Conservation (phyloP, 2,329 filamentous ascomycete genomes). For the Diaporthe sp. region DNA sequence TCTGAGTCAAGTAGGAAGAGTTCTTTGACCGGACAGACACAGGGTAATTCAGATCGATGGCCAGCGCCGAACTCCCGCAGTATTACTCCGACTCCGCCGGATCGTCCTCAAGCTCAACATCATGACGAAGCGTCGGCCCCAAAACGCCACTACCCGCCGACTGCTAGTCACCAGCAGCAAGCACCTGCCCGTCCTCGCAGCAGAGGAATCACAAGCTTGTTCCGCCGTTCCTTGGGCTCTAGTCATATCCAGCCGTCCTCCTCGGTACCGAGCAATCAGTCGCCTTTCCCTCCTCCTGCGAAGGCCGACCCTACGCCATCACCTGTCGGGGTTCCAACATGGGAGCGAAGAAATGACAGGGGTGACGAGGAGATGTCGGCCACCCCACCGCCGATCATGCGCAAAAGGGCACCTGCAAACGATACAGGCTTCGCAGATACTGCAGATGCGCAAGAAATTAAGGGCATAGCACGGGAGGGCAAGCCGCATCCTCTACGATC, state of each 20-base stretch:
- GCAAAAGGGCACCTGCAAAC: slow-evolving; percentile 21
- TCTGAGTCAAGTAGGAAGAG: slow-evolving; percentile 41
- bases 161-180: slow-evolving; percentile 49
- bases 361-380: slow-evolving; percentile 36
- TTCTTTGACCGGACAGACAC: slow-evolving; percentile 22
- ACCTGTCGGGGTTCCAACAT: slow-evolving; percentile 32
- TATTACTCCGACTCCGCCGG: slow-evolving; percentile 40
- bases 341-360: slow-evolving; percentile 35
- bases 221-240: slow-evolving; percentile 40
- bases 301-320: not conserved
- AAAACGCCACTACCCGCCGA: slow-evolving; percentile 44
- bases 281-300: slow-evolving; percentile 35
- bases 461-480: not conserved
- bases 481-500: slow-evolving; percentile 14
- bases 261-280: slow-evolving; percentile 33
- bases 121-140: slow-evolving; percentile 47
- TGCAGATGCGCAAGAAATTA: not conserved
- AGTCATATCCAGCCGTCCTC: slow-evolving; percentile 28
- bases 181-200: slow-evolving; percentile 42
- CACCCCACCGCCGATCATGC: slow-evolving; percentile 41
- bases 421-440: not conserved
- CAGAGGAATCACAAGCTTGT: slow-evolving; percentile 37
- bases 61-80: not conserved
- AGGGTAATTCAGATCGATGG: slow-evolving; percentile 22
- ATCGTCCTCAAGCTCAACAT: slow-evolving; percentile 48